phyloP scores from a whole-genome alignment of 2,329 filamentous ascomycete species.

The Cephalotrichum gorgonifer region DNA sequence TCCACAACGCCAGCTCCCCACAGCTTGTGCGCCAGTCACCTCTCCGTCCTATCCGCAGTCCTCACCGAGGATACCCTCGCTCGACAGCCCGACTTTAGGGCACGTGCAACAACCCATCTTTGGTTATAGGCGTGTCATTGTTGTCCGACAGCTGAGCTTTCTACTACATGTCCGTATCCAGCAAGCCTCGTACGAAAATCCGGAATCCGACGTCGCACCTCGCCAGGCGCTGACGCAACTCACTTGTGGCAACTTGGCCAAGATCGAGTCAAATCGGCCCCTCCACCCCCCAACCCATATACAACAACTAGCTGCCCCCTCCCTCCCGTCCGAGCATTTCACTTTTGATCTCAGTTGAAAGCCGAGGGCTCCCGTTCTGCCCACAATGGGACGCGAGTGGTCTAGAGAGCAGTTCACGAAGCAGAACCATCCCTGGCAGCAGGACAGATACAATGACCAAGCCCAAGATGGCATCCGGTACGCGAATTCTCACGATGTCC shows the following conservation, averaged over 20 bases:
- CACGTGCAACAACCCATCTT: neutral
- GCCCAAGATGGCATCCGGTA: slow-evolving; percentile 1
- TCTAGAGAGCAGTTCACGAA: slow-evolving; percentile 1
- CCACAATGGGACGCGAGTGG: slow-evolving; percentile 5
- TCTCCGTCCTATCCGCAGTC: neutral
- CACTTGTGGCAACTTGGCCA: neutral
- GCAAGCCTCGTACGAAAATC: neutral
- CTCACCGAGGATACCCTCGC: neutral
- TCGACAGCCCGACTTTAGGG: neutral
- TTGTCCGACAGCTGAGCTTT: neutral
- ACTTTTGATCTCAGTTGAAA: neutral
- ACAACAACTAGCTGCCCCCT: neutral
- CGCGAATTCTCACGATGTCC: neutral
- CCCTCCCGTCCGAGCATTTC: neutral
- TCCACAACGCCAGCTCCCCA: neutral
- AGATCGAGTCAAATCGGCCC: neutral
- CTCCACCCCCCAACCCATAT: too few species aligned
- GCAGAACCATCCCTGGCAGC: slow-evolving; percentile 2
- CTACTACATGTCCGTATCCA: neutral
- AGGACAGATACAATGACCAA: neutral
- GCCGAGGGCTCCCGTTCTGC: neutral
- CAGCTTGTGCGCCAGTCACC: neutral
- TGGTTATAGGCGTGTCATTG: neutral
- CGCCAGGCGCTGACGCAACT: neutral
- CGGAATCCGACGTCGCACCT: neutral